Evolutionary conservation across 1,284 basidiomycete species (phyloP).

Genomic region (Marasmius sp.): DNA sequence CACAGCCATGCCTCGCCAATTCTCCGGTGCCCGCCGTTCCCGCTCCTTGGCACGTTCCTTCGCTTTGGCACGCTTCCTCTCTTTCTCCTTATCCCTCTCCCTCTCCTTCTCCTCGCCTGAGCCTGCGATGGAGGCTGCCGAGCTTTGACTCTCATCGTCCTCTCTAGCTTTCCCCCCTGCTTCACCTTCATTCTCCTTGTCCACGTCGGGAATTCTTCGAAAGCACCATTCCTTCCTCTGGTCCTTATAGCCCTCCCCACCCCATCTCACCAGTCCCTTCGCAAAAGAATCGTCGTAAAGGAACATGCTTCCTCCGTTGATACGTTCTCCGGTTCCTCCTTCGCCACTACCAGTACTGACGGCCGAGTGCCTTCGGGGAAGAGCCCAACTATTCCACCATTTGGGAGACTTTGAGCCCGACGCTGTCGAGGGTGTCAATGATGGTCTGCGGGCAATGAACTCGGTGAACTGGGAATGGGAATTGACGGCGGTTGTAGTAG

Average conservation of each 20-base stretch:
- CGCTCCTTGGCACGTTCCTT: conserved; percentile 22
- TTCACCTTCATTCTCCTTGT: not conserved
- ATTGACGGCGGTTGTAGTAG: not conserved
- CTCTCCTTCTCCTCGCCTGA: conserved; percentile 12
- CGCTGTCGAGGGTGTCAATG: not conserved
- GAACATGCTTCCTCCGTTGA: conserved; percentile 28
- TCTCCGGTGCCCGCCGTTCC: conserved; percentile 24
- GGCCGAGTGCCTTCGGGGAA: not conserved
- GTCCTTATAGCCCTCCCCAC: conserved; percentile 43
- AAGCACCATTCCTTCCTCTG: conserved; percentile 34
- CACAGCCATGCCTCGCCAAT: conserved; percentile 43
- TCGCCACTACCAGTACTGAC: conserved; percentile 16
- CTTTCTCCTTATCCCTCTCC: conserved; percentile 22
- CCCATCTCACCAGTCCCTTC: conserved; percentile 47
- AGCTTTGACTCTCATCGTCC: not conserved
- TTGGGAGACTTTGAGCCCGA: not conserved
- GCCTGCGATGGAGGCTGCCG: not conserved
- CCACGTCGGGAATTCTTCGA: not conserved
- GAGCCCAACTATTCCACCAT: not conserved
- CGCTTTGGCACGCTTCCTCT: conserved; percentile 24
- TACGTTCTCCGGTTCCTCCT: conserved; percentile 6
- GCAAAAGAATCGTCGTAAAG: conserved; percentile 59
- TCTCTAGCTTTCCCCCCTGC: not conserved
- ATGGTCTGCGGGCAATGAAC: not conserved
- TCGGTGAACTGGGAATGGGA: conserved; percentile 1